Conservation (phyloP, 2,329 filamentous ascomycete species). For the Mollisia scopiformis region DNA sequence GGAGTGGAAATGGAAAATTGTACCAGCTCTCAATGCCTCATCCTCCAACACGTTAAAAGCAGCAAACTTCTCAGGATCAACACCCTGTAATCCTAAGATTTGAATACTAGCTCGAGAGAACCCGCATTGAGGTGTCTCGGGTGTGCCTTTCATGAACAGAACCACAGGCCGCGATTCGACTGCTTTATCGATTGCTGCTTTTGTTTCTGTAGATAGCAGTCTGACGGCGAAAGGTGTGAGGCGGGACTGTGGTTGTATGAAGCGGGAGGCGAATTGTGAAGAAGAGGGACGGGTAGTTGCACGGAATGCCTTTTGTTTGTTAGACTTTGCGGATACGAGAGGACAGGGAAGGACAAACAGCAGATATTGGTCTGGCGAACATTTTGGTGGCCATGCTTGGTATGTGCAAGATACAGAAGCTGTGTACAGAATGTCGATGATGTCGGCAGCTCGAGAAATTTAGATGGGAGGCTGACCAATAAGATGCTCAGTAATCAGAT, state of each 20-base stretch:
- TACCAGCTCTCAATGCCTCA: constrained; percentile 80
- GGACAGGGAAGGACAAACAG: constrained; percentile 19
- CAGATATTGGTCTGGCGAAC: constrained; percentile 34
- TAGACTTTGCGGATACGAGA: constrained; percentile 2
- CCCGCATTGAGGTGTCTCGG: constrained; percentile 92
- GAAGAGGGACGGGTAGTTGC: constrained; percentile 10
- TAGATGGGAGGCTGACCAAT: constrained; percentile 32
- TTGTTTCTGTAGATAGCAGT: constrained; percentile 79
- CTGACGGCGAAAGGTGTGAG: constrained; percentile 45
- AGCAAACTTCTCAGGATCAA: constrained; percentile 95
- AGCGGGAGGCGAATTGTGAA: constrained; percentile 17
- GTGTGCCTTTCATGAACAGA: constrained; percentile 99
- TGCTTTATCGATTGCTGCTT: constrained; percentile 85
- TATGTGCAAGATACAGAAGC: neutral
- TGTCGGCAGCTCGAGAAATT: constrained; percentile 14
- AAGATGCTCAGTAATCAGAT: constrained; percentile 17
- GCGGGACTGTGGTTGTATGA: constrained; percentile 11
- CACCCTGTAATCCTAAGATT: constrained; percentile 91
- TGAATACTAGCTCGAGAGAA: constrained; percentile 96
- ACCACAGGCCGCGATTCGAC: constrained; percentile 88
- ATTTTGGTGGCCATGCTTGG: constrained; percentile 22
- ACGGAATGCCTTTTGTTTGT: constrained; percentile 44
- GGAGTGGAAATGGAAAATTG: constrained; percentile 27
- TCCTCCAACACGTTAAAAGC: constrained; percentile 98
- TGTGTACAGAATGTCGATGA: constrained; percentile 11